Percentiles rank a stretch among this genome's conserved stretches.
phyloP scores from a whole-genome alignment of 768 basidiomycete species.

The Pisolithus marmoratus region DNA sequence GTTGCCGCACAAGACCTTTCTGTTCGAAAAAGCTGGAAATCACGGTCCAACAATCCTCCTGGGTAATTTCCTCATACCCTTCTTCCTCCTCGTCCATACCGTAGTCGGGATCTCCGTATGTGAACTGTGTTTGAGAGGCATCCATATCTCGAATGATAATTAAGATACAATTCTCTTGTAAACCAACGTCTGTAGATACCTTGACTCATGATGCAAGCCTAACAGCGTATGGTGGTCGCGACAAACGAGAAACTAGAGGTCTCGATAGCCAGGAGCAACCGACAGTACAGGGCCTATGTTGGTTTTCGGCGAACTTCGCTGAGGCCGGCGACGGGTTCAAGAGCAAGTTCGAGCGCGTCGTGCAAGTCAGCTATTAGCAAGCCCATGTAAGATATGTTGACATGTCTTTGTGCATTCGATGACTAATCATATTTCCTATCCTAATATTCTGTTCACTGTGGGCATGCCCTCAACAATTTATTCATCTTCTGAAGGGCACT shows the following conservation, averaged over 20 bases:
- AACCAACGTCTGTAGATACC: constrained; percentile 19
- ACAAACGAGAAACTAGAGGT: neutral
- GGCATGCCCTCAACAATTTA: constrained; percentile 33
- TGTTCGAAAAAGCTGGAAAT: constrained; percentile 96
- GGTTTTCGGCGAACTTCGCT: neutral
- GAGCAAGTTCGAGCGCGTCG: constrained; percentile 16
- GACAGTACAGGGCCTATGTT: neutral
- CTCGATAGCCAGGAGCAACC: neutral
- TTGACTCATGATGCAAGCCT: constrained; percentile 22
- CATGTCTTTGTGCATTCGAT: constrained; percentile 10
- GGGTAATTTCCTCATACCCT: constrained; percentile 76
- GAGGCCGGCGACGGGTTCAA: constrained; percentile 5
- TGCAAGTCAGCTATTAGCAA: constrained; percentile 15
- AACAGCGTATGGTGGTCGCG: neutral
- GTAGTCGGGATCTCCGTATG: constrained; percentile 57
- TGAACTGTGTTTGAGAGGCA: constrained; percentile 39
- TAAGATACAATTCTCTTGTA: constrained; percentile 27
- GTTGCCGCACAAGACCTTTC: constrained; percentile 96
- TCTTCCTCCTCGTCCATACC: constrained; percentile 50
- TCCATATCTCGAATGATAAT: constrained; percentile 39
- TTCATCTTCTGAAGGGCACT: constrained; percentile 48
- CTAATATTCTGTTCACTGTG: neutral
- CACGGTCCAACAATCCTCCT: constrained; percentile 93
- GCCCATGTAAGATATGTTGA: constrained; percentile 25
- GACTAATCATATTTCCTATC: neutral